Evolutionary conservation across 78 protist species (phyloP).

Genomic region (Anaeramoeba flamelloides): DNA sequence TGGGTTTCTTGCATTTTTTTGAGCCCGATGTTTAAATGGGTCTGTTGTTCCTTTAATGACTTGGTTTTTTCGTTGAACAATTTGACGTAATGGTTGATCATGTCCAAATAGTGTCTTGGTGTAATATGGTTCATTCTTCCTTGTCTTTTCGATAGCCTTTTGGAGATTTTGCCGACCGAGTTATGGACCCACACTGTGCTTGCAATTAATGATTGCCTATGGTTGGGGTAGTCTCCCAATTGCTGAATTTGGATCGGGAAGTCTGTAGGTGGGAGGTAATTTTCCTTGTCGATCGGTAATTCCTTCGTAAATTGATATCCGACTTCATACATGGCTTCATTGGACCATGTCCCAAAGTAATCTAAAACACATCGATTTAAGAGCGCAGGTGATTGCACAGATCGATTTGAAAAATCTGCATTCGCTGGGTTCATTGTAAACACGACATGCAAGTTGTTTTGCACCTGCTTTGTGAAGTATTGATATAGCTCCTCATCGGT

Average conservation of each 20-base stretch:
- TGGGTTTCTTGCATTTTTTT: slow-evolving; percentile 55
- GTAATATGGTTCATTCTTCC: slow-evolving; percentile 65
- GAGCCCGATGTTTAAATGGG: slow-evolving; percentile 74
- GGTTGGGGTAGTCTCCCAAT: slow-evolving; percentile 13
- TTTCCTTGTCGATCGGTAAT: not conserved
- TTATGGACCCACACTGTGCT: slow-evolving; percentile 52
- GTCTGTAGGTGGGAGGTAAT: not conserved
- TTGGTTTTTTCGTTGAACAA: slow-evolving; percentile 55
- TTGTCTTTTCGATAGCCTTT: slow-evolving; percentile 24
- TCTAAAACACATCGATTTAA: slow-evolving; percentile 91
- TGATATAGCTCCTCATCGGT: slow-evolving; percentile 20
- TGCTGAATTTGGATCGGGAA: not conserved
- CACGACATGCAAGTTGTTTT: slow-evolving; percentile 81
- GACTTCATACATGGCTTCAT: slow-evolving; percentile 64
- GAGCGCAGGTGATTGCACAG: slow-evolving; percentile 73
- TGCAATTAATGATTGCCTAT: slow-evolving; percentile 45
- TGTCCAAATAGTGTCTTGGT: slow-evolving; percentile 88
- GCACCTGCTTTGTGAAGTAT: slow-evolving; percentile 27
- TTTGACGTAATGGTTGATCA: slow-evolving; percentile 55
- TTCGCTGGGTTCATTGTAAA: slow-evolving; percentile 88
- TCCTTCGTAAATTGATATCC: not conserved
- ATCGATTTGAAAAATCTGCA: slow-evolving; percentile 62
- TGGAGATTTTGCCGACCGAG: slow-evolving; percentile 34
- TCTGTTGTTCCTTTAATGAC: slow-evolving; percentile 49
- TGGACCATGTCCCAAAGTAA: slow-evolving; percentile 91